These are phyloP conservation scores for Chrysanthemum makinoi DNA, from an alignment of 129 eudicot species.

Conservation along the genomic window DNA sequence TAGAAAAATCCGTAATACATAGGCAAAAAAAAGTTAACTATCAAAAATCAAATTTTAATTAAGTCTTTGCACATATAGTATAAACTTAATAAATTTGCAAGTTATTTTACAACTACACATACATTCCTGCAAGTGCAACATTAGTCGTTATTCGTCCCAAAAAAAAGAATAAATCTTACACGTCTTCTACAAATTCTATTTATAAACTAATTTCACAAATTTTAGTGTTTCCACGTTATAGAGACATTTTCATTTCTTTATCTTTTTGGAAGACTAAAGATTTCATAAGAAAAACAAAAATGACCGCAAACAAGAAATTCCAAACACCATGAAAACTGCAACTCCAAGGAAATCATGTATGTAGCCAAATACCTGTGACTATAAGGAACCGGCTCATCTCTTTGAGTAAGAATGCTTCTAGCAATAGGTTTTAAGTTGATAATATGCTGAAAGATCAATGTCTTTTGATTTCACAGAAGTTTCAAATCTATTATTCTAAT, in stretches of 20 bases:
- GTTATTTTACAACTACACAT: constrained; percentile 16
- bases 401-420: no score
- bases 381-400: no score
- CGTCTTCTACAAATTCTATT: constrained; percentile 28
- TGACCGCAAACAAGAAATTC: constrained; percentile 65
- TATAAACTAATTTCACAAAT: constrained; percentile 21
- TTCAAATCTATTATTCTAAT: no score
- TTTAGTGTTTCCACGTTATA: constrained; percentile 5
- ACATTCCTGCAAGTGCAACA: constrained; percentile 12
- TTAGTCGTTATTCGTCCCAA: constrained; percentile 12
- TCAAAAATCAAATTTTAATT: no score
- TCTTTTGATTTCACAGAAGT: no score
- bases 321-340: constrained; percentile 69
- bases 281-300: constrained; percentile 85
- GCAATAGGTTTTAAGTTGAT: no score
- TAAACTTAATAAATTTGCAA: constrained; percentile 3
- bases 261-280: constrained; percentile 88
- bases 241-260: constrained; percentile 19
- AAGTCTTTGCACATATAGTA: background rate
- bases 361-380: constrained; percentile 69
- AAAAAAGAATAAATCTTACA: constrained; percentile 20
- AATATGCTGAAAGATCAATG: no score
- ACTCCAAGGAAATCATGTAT: constrained; percentile 78
- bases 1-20: no score
- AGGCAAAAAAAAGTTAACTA: no score